These are phyloP conservation scores for Kodamaea ohmeri DNA, from an alignment of 1,139 yeast species.

Conservation along the genomic window DNA sequence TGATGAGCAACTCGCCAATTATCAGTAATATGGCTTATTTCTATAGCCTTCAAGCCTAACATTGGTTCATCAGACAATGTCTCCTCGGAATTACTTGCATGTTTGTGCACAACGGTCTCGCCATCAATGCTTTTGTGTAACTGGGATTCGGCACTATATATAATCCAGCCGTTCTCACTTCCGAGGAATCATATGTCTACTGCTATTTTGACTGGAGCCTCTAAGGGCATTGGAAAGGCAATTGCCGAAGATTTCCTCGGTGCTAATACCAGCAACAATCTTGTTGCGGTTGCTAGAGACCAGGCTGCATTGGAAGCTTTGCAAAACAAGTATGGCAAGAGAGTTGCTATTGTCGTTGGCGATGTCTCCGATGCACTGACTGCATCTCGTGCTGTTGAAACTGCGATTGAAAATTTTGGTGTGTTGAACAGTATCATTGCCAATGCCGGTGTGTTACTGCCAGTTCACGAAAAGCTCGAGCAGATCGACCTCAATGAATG, in stretches of 20 bases:
- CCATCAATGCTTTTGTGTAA: too few species aligned
- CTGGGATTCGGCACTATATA: too few species aligned
- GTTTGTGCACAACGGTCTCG: too few species aligned
- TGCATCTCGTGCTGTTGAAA: conserved; percentile 40
- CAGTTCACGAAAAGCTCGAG: conserved; percentile 57
- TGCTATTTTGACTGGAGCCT: conserved; percentile 69
- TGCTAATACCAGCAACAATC: conserved; percentile 32
- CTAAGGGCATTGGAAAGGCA: conserved; percentile 77
- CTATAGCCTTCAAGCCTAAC: too few species aligned
- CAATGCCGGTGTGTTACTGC: conserved; percentile 87
- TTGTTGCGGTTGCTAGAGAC: conserved; percentile 72
- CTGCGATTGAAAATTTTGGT: conserved; percentile 55
- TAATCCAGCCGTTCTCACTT: too few species aligned
- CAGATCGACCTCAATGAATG: conserved; percentile 52
- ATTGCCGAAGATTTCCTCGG: conserved; percentile 55
- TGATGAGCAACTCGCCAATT: conserved; percentile 29
- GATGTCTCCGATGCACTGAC: conserved; percentile 55
- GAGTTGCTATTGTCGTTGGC: conserved; percentile 60
- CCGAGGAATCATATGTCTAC: conserved; percentile 23
- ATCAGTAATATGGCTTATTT: background rate
- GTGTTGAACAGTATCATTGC: conserved; percentile 67
- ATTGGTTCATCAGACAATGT: too few species aligned
- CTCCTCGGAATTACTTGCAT: too few species aligned
- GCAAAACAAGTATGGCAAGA: conserved; percentile 43
- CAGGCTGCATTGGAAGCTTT: conserved; percentile 45